Evolutionary conservation across 805 yeast genomes (phyloP), one percentile per base, ranked within the genome.

Genomic region (Teunomyces lycoperdinae): DNA sequence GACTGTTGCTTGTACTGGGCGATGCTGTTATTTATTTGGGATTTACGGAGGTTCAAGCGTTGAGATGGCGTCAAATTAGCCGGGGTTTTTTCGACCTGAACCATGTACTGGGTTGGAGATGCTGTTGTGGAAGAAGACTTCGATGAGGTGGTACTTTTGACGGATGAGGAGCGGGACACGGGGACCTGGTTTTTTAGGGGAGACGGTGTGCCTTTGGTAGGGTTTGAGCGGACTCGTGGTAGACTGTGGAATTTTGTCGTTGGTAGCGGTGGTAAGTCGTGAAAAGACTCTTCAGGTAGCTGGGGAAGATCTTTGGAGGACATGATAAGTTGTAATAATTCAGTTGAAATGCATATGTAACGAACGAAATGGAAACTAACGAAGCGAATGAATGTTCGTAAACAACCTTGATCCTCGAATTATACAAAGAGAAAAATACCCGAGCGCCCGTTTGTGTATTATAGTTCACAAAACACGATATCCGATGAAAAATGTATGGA

Each of bases 1-100:
- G 24, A 20, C 11, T 38, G 30, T 6, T 24, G 34, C 43, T 58
- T 59, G 36, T 57, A 54, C 43, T 55, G 47, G 9, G 63, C 43
- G 13, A 65, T 64, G 33, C 61, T 53, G 33, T 58, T 52, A 41
- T 54, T 62, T n/a, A 64, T 42, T 44, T 58, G 65, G 5, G 55
- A 41, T 47, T 59, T 64, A 20, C 69, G 50, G 35, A 64, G 47
- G 34, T 55, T 58, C 38, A 66, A 55, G n/a, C 69, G 47, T 49
- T 64, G 69, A 6, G 63, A 58, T 1, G 70, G 70, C 1, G 71
- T 64, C 34, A 66, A 47, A 46, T 59, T 51, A 24, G 46, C 49
- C 1, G 70, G 68, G 2, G 63, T 58, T 36, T 53, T 60, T 33
- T 61, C 53, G 3, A 64, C 49, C 40, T 46, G 54, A 8, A 62